Percentiles rank a stretch among this genome's conserved stretches.
Conservation (phyloP, 768 basidiomycete species). For the Boletus sp. region DNA sequence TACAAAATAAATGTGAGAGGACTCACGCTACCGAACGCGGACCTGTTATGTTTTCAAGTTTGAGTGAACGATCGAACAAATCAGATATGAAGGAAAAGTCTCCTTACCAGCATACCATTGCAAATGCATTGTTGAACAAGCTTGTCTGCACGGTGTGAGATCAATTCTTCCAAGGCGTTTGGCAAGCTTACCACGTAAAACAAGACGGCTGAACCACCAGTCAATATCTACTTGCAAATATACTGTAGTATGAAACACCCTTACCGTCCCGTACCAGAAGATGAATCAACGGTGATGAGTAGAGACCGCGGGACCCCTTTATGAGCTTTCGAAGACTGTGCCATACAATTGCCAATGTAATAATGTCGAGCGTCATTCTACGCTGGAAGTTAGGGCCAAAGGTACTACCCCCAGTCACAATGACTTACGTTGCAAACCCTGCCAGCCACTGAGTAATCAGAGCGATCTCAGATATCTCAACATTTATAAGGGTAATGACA, state of each 20-base stretch:
- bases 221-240: neutral
- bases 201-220: neutral
- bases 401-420: too few relatives aligned
- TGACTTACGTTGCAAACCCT: constrained; percentile 6
- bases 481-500: neutral
- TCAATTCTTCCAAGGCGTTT: neutral
- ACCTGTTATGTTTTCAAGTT: constrained; percentile 5
- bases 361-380: constrained; percentile 9
- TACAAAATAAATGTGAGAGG: neutral
- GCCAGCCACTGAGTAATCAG: constrained; percentile 5
- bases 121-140: constrained; percentile 1
- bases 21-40: constrained; percentile 1
- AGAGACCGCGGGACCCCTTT: neutral
- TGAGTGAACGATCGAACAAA: neutral
- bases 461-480: neutral
- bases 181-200: constrained; percentile 4
- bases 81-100: neutral
- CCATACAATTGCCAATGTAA: constrained; percentile 4
- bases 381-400: neutral
- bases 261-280: constrained; percentile 10
- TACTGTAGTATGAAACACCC: neutral
- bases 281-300: neutral
- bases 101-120: constrained; percentile 14
- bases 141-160: neutral
- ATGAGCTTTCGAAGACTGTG: neutral